Base-by-base conservation (phyloP, 371 early-diverging fungal genomes). In the Mucor ambiguus region DNA sequence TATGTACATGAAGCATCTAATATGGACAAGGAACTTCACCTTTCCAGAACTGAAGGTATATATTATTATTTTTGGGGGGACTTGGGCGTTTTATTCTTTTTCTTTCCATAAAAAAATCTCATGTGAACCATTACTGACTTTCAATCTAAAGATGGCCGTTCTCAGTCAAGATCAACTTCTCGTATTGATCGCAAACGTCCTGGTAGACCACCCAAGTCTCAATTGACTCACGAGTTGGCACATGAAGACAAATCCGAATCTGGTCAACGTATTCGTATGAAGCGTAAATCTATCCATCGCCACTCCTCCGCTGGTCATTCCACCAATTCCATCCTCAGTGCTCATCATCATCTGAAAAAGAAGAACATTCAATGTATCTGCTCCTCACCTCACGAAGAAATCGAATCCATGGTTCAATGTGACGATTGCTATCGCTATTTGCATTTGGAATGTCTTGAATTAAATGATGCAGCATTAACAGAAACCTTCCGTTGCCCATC, bases 391-490 rank as follows among this genome's bases (percentile, higher is more conserved):
- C 72, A 79, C 22, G 85, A 85, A 54, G 85, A 84, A 24, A 68
- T 68, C 38, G 85, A 84, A 11, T 52, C 76, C 6, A 84, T 87
- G 85, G 83, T 87, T 3, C 87, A 87, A 67, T 87, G 87, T 61
- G 87, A 87, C 56, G 72, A 81, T 30, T 87, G 87, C 58, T 64
- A 63, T 37, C 67, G 70, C 16, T 87, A 85, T 85, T 81, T 87
- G 11, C 87, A 87, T 63, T 54, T 85, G 12, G 85, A 84, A 4
- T 87, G 87, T 54, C 68, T 87, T 30, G 76, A 77, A 33, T 66
- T 87, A 30, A 61, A 75, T 1, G 77, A 78, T 20, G 73, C 80
- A 16, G 80, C 69, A 4, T 59, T 85, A 9, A 80, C 83, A 24
- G 63, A 66, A 43, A 79, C 82, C 2, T 87, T 83, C 66, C 79